These are phyloP conservation scores for Fusarium domesticum DNA, from an alignment of 2,329 filamentous ascomycete genomes.

Conservation along the genomic window DNA sequence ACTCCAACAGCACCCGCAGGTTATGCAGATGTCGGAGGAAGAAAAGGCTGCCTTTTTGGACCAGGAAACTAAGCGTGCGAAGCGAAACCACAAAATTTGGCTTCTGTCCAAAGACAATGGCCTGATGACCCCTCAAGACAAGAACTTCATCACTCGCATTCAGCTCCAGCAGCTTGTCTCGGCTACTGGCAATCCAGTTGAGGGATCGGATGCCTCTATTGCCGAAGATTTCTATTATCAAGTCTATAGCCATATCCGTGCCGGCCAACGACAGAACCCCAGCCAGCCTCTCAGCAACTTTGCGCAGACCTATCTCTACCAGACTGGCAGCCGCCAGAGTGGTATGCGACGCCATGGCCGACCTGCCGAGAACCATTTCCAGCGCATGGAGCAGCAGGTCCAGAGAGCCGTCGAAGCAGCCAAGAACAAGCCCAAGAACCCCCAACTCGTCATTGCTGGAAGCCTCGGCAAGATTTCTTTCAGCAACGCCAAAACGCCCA, in stretches of 20 bases:
- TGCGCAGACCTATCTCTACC: conserved; percentile 94
- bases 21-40: conserved; percentile 75
- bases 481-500: conserved; percentile 96
- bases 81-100: conserved; percentile 98
- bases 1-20: conserved; percentile 35
- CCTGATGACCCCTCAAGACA: conserved; percentile 97
- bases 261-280: conserved; percentile 83
- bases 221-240: conserved; percentile 98
- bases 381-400: conserved; percentile 98
- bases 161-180: conserved; percentile 94
- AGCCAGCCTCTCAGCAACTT: conserved; percentile 94
- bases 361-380: conserved; percentile 93
- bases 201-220: conserved; percentile 76
- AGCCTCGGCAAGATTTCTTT: conserved; percentile 98
- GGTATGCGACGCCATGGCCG: conserved; percentile 71
- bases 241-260: conserved; percentile 91
- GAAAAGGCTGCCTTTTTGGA: conserved; percentile 80
- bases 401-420: conserved; percentile 95
- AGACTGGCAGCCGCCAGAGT: conserved; percentile 82
- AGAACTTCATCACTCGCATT: conserved; percentile 98
- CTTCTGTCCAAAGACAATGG: conserved; percentile 91
- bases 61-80: conserved; percentile 91
- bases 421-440: conserved; percentile 96
- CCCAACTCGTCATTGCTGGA: conserved; percentile 92
- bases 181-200: conserved; percentile 82